Base-by-base conservation (phyloP, 2,329 filamentous ascomycete species). In the Ophiostoma fasciatum region DNA sequence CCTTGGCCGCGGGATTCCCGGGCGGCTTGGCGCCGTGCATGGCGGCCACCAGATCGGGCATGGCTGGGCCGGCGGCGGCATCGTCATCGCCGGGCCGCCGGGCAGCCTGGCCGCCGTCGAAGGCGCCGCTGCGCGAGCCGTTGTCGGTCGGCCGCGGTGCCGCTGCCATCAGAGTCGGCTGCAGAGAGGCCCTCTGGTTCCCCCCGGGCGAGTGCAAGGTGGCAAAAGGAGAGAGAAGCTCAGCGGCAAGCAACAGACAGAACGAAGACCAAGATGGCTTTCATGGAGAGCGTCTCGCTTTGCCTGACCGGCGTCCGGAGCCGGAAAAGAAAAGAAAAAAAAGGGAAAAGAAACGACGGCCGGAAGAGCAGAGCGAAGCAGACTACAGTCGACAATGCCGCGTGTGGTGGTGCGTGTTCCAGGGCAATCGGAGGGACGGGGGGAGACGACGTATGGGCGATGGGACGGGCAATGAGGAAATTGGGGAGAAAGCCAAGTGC, bases 121-220 rank as follows among this genome's bases (percentile, higher is more conserved):
- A n/a, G n/a, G n/a, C 34, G 28, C 27, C 27, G 35, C 23, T 27
- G 25, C 11, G 11, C 26, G 27, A 31, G 39, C 33, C 31, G 39
- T 32, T 15, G 36, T 42, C 35, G 33, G 28, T 23, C 26, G 35
- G 31, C 20, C 21, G 33, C 20, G 35, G 37, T 31, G 22, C 29
- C 42, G 37, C 35, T 32, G 38, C 42, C 42, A 44, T 44, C 37
- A 42, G 39, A 20, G 26, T 36, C 25, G 33, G 39, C 33, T 20
- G 31, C 19, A 14, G 31, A 33, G 14, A 22, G 30, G 29, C 39
- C 34, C 21, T 29, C 33, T 29, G 28, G 4, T 23, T 37, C 38
- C 31, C n/a, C n/a, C n/a, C 8, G 28, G 28, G 12, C 3, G 10
- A 13, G 12, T 20, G 4, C 4, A 13, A 12, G 15, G 15, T 7